Percentiles rank a stretch among this genome's conserved stretches.
Conservation (phyloP, 1,139 yeast species). For the Candida dubliniensis region DNA sequence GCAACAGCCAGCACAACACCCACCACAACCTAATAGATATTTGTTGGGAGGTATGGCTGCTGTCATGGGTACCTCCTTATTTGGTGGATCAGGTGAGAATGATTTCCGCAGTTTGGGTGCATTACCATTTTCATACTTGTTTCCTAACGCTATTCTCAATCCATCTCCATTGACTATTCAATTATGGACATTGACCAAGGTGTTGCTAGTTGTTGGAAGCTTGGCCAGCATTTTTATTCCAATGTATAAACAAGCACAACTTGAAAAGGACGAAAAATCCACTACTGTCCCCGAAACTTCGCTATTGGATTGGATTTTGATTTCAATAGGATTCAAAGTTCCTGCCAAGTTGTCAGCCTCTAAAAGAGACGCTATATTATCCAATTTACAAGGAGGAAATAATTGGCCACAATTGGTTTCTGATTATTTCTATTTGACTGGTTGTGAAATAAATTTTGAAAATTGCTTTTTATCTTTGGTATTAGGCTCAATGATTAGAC, state of each 20-base stretch:
- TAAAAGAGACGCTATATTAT: slow-evolving; percentile 21
- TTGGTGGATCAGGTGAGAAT: slow-evolving; percentile 34
- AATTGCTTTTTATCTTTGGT: slow-evolving; percentile 34
- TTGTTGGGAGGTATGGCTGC: slow-evolving; percentile 59
- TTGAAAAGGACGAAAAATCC: slow-evolving; percentile 4
- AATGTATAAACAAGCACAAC: slow-evolving; percentile 12
- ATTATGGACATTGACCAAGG: slow-evolving; percentile 28
- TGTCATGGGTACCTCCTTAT: slow-evolving; percentile 49
- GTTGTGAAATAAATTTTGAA: slow-evolving; percentile 39
- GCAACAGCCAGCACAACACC: slow-evolving; percentile 10
- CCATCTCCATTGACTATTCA: slow-evolving; percentile 28
- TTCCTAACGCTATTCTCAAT: slow-evolving; percentile 26
- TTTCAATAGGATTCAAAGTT: slow-evolving; percentile 30
- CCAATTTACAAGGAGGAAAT: slow-evolving; percentile 25
- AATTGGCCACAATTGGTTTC: slow-evolving; percentile 21
- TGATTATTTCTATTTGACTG: slow-evolving; percentile 31
- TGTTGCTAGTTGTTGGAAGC: slow-evolving; percentile 28
- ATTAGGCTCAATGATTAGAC: slow-evolving; percentile 28
- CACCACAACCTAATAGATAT: slow-evolving; percentile 30
- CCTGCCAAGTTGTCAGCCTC: slow-evolving; percentile 24
- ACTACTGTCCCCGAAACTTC: not conserved
- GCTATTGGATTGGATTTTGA: slow-evolving; percentile 24
- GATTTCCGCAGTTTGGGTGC: slow-evolving; percentile 44
- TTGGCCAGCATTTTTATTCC: slow-evolving; percentile 28
- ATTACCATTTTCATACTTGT: slow-evolving; percentile 29